Conservation (phyloP, 2,329 filamentous ascomycete genomes). For the Apiospora arundinis region DNA sequence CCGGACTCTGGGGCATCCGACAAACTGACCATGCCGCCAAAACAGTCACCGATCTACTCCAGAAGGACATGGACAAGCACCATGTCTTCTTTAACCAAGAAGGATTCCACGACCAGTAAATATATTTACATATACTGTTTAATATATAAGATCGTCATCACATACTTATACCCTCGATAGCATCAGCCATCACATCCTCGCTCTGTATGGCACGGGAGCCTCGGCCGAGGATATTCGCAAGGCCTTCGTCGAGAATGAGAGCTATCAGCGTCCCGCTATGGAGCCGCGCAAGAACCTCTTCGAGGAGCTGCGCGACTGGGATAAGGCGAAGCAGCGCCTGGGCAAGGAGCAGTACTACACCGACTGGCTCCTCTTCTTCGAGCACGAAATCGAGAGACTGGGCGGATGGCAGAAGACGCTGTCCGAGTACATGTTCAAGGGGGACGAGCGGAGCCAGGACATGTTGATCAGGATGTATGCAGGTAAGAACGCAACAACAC, state of each 20-base stretch:
- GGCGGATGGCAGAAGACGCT: conserved; percentile 66
- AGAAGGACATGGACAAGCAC: conserved; percentile 75
- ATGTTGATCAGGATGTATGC: conserved; percentile 73
- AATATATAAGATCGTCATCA: not conserved
- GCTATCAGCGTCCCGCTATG: conserved; percentile 67
- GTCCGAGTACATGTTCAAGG: conserved; percentile 71
- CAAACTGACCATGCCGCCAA: conserved; percentile 65
- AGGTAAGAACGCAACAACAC: conserved; percentile 47
- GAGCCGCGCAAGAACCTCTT: conserved; percentile 52
- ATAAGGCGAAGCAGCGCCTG: conserved; percentile 62
- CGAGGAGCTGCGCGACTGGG: conserved; percentile 61
- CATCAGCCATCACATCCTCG: conserved; percentile 76
- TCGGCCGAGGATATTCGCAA: conserved; percentile 62
- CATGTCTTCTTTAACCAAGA: conserved; percentile 81
- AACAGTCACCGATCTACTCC: conserved; percentile 71
- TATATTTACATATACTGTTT: not conserved
- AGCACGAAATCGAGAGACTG: conserved; percentile 69
- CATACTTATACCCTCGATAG: conserved; percentile 37
- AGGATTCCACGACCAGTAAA: conserved; percentile 83
- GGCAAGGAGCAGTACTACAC: conserved; percentile 69
- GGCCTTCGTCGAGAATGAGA: conserved; percentile 68
- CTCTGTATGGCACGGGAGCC: conserved; percentile 78
- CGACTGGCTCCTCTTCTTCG: conserved; percentile 80
- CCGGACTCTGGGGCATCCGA: conserved; percentile 54
- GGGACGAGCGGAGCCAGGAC: conserved; percentile 68